phyloP scores from a whole-genome alignment of 2,329 filamentous ascomycete species.

The Cadophora sp. region DNA sequence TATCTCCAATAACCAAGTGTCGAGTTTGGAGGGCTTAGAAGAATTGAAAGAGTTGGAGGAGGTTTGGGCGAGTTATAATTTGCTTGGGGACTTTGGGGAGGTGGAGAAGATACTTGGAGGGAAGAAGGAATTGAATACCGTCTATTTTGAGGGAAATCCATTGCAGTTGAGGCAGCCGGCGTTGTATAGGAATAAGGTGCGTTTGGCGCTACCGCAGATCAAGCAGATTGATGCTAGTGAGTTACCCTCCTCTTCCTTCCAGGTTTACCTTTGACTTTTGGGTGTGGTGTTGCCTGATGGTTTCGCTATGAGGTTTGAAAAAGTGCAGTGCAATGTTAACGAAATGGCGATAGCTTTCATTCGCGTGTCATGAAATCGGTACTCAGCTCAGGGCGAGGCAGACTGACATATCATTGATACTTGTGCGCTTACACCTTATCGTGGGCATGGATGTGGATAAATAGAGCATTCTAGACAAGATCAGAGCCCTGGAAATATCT shows the following conservation, averaged over 20 bases:
- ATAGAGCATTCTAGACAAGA: not conserved
- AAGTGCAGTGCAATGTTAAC: not conserved
- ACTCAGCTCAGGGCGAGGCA: too few relatives aligned
- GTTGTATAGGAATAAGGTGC: slow-evolving; percentile 92
- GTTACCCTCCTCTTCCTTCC: slow-evolving; percentile 49
- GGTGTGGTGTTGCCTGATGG: too few relatives aligned
- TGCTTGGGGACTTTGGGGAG: slow-evolving; percentile 79
- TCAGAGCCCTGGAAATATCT: not conserved
- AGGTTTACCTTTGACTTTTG: not conserved
- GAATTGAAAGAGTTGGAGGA: slow-evolving; percentile 79
- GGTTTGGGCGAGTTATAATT: slow-evolving; percentile 92
- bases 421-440: too few relatives aligned
- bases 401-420: too few relatives aligned
- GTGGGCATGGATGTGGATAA: not conserved
- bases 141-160: slow-evolving; percentile 97
- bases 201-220: slow-evolving; percentile 84
- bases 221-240: slow-evolving; percentile 96
- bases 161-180: slow-evolving; percentile 81
- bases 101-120: slow-evolving; percentile 79
- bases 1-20: slow-evolving; percentile 86
- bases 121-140: slow-evolving; percentile 82
- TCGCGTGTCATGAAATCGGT: slow-evolving; percentile 38
- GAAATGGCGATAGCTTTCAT: slow-evolving; percentile 39
- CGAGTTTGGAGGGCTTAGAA: slow-evolving; percentile 74
- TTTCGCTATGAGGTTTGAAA: not conserved